A percentile compares a stretch with the other conserved stretches of the same genome.
phyloP scores from a whole-genome alignment of 202 grass and related monocot genomes.

The Elaeis oleifera region DNA sequence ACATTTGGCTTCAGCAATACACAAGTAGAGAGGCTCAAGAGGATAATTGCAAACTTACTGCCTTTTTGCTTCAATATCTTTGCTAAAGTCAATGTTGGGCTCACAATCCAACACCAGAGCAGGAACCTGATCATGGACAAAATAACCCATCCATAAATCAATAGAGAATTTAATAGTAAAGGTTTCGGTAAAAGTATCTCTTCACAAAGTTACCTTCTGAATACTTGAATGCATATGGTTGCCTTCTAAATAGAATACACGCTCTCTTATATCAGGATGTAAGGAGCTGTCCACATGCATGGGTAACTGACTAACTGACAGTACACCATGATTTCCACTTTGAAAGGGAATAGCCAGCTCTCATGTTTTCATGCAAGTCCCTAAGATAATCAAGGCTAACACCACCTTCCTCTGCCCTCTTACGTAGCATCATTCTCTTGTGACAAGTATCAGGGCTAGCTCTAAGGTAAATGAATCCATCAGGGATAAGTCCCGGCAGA shows the following conservation, averaged over 20 bases:
- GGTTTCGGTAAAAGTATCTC: neutral
- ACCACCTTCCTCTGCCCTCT: conserved; percentile 79
- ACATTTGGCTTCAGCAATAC: too few relatives aligned
- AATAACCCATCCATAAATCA: conserved; percentile 8
- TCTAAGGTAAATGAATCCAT: conserved; percentile 93
- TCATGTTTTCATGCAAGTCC: conserved; percentile 94
- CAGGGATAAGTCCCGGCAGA: conserved; percentile 81
- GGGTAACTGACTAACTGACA: conserved; percentile 72
- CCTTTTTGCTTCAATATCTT: conserved; percentile 71
- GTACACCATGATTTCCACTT: conserved; percentile 39
- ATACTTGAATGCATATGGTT: conserved; percentile 88
- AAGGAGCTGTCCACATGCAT: conserved; percentile 43
- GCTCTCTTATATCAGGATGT: conserved; percentile 69
- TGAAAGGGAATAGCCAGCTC: conserved; percentile 74
- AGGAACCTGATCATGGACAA: conserved; percentile 57
- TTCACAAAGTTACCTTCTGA: conserved; percentile 51
- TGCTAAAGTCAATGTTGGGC: conserved; percentile 83
- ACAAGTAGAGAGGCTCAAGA: too few relatives aligned
- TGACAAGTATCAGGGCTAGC: conserved; percentile 87
- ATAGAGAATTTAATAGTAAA: conserved; percentile 6
- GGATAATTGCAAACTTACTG: conserved; percentile 39
- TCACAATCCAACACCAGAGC: conserved; percentile 82
- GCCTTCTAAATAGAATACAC: conserved; percentile 80
- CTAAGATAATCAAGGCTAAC: conserved; percentile 77
- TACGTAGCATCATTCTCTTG: conserved; percentile 79